Base-by-base conservation (phyloP, 768 basidiomycete species). In the Gymnopilus dilepis region DNA sequence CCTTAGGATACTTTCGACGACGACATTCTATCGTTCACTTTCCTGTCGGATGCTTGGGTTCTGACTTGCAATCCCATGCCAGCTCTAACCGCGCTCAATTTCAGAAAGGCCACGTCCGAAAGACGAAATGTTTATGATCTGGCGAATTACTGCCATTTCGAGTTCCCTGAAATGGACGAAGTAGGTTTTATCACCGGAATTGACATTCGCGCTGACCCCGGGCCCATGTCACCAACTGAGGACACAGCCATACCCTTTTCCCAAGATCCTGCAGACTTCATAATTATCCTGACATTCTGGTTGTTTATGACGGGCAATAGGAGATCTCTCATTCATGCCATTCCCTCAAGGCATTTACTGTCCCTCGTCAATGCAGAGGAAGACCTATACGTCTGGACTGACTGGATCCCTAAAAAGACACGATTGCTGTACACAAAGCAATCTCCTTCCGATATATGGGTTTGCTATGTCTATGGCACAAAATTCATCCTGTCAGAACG, bases 401-500 rank as follows among this genome's bases (percentile, higher is more conserved):
- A 75, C 24, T 88, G 86, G 86, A 86, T 84, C 13, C 80, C 82
- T 6, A 53, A 38, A 9, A 78, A 77, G 3, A 81, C 82, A 8
- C 81, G 85, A 26, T 69, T 86, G 65, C 65, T 83, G 30, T 71
- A 72, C 6, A 69, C 72, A 9, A 56, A 21, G 41, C 58, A 62
- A 60, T 70, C 72, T 37, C 77, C 72, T 34, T 80, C 81, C 12
- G 63, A 69, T 24, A 69, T 77, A n/a, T 88, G 86, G 86, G 84
- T 85, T 7, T 88, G 86, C 72, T 85, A 84, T 64, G 80, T 86
- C 19, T 79, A 78, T 65, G 86, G 85, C 21, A 76, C 76, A 26
- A 78, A 76, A 60, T 84, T 79, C 77, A 62, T 76, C 62, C 47
- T 74, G 65, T 38, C 61, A n/a, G 63, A 66, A 43, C 38, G 59